Percentiles rank a stretch among this genome's conserved stretches.
Evolutionary conservation across 1,284 basidiomycete species (phyloP).

Genomic region (Ganoderma resinaceum): DNA sequence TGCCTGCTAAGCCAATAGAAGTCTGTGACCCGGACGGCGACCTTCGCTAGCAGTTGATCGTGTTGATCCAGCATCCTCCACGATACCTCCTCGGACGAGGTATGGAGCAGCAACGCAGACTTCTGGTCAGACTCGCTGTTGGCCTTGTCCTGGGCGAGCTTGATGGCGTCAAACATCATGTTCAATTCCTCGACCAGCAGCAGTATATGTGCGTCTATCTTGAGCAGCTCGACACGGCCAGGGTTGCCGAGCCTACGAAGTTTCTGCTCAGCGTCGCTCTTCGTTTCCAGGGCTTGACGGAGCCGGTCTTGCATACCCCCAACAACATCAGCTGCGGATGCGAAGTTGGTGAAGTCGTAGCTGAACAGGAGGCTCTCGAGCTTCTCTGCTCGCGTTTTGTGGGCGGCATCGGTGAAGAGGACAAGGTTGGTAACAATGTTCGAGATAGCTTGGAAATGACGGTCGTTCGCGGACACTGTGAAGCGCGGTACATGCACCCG

Average conservation of each 20-base stretch:
- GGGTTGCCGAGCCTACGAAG: constrained; percentile 50
- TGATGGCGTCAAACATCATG: constrained; percentile 90
- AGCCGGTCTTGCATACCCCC: constrained; percentile 80
- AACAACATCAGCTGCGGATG: constrained; percentile 73
- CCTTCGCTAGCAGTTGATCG: constrained; percentile 83
- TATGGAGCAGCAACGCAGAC: constrained; percentile 83
- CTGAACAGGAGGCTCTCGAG: constrained; percentile 88
- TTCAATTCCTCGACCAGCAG: constrained; percentile 84
- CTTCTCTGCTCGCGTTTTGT: constrained; percentile 78
- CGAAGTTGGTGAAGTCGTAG: constrained; percentile 89
- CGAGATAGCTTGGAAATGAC: constrained; percentile 89
- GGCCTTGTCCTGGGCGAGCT: constrained; percentile 78
- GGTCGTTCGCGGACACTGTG: constrained; percentile 87
- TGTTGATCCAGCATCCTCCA: constrained; percentile 92
- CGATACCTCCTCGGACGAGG: constrained; percentile 87
- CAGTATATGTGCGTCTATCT: constrained; percentile 79
- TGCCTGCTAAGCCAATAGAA: constrained; percentile 90
- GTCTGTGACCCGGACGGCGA: constrained; percentile 82
- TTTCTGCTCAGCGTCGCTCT: constrained; percentile 56
- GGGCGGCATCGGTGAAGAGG: constrained; percentile 88
- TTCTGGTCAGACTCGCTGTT: constrained; percentile 80
- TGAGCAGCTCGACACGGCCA: constrained; percentile 65
- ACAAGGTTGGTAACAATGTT: constrained; percentile 89
- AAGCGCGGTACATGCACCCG: constrained; percentile 85
- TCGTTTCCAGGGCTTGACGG: constrained; percentile 70